Conservation (phyloP, 2,329 filamentous ascomycete genomes). For the Pseudovirgaria hyperparasitica region DNA sequence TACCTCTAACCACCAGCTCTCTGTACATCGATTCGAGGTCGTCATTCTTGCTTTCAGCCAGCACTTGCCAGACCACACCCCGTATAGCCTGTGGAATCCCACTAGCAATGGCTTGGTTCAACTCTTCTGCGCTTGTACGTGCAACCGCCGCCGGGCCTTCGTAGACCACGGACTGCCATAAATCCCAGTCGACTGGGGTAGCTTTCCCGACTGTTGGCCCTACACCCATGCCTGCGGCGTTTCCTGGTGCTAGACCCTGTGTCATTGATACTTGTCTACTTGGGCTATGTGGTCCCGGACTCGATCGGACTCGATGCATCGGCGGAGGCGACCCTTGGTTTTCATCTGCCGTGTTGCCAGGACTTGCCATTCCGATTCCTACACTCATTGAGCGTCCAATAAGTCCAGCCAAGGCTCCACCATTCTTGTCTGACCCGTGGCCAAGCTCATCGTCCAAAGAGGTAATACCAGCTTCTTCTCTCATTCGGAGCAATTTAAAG, state of each 20-base stretch:
- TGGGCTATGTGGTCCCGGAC: slow-evolving; percentile 14
- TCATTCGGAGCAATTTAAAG: slow-evolving; percentile 32
- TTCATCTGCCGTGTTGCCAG: slow-evolving; percentile 35
- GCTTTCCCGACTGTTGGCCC: slow-evolving; percentile 58
- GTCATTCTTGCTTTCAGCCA: slow-evolving; percentile 89
- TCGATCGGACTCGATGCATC: slow-evolving; percentile 12
- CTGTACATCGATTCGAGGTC: slow-evolving; percentile 79
- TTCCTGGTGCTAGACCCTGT: slow-evolving; percentile 65
- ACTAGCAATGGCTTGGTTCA: slow-evolving; percentile 80
- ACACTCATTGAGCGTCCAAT: slow-evolving; percentile 29
- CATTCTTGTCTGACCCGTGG: slow-evolving; percentile 23
- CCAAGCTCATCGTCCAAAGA: slow-evolving; percentile 31
- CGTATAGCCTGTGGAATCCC: slow-evolving; percentile 92
- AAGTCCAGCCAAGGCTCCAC: slow-evolving; percentile 28
- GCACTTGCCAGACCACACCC: slow-evolving; percentile 97
- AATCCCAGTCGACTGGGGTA: slow-evolving; percentile 86
- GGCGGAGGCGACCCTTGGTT: slow-evolving; percentile 24
- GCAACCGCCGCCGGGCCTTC: slow-evolving; percentile 83
- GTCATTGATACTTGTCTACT: slow-evolving; percentile 53
- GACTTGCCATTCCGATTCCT: slow-evolving; percentile 34
- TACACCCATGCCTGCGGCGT: slow-evolving; percentile 66
- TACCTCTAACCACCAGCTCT: slow-evolving; percentile 67
- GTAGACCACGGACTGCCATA: slow-evolving; percentile 94
- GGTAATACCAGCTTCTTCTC: slow-evolving; percentile 30
- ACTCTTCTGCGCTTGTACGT: slow-evolving; percentile 74